phyloP scores from a whole-genome alignment of 2,329 filamentous ascomycete genomes.

The Bretziella fagacearum region DNA sequence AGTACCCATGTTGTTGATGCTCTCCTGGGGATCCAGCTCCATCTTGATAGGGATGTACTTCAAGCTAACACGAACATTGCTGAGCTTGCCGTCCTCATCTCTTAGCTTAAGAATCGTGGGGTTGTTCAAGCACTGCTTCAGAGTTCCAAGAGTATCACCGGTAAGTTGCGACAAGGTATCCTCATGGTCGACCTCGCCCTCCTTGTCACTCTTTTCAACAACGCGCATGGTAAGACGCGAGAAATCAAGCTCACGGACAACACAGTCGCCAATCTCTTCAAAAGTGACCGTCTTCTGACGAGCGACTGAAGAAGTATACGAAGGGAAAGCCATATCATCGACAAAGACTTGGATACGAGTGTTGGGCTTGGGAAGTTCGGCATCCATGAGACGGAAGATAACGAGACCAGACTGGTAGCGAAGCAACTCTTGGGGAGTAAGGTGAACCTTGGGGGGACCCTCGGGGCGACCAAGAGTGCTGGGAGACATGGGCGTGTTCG shows the following conservation, averaged over 20 bases:
- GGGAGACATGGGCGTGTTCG: conserved; percentile 25
- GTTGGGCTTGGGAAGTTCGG: conserved; percentile 59
- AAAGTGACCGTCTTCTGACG: conserved; percentile 53
- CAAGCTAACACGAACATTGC: conserved; percentile 74
- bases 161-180: conserved; percentile 65
- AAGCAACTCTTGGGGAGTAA: conserved; percentile 64
- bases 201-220: conserved; percentile 60
- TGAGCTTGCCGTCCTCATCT: conserved; percentile 57
- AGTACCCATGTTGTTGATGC: conserved; percentile 96
- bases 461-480: conserved; percentile 21
- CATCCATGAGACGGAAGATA: conserved; percentile 87
- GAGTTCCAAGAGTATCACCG: conserved; percentile 69
- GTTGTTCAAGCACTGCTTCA: conserved; percentile 84
- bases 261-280: conserved; percentile 86
- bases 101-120: conserved; percentile 68
- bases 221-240: conserved; percentile 81
- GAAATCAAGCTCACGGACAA: conserved; percentile 93
- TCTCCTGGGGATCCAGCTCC: conserved; percentile 83
- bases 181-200: conserved; percentile 53
- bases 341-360: conserved; percentile 76
- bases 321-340: conserved; percentile 86
- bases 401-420: conserved; percentile 82
- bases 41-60: conserved; percentile 93
- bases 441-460: conserved; percentile 55
- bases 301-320: conserved; percentile 66